phyloP scores from a whole-genome alignment of 331 rosid genomes.

The Phaseolus coccineus region DNA sequence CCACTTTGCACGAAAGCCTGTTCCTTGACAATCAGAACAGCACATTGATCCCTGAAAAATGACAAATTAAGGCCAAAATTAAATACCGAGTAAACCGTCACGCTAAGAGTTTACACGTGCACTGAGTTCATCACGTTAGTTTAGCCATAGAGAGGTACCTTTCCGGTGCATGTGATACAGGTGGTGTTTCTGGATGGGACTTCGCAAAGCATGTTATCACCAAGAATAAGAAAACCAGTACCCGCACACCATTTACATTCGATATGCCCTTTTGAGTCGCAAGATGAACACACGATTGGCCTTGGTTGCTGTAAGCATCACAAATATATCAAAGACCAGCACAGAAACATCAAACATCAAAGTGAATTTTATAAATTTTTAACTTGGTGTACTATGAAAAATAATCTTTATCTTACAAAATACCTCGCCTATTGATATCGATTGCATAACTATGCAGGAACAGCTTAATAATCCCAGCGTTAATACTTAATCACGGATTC shows the following conservation, averaged over 20 bases:
- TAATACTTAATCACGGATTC: not conserved
- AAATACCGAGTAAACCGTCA: not conserved
- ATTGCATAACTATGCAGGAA: not conserved
- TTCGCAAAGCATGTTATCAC: slow-evolving; percentile 91
- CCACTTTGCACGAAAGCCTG: slow-evolving; percentile 99
- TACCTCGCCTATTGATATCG: not conserved
- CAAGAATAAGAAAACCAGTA: slow-evolving; percentile 84
- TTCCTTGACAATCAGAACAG: slow-evolving; percentile 91
- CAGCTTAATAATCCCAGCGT: not conserved
- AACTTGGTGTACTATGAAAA: not conserved
- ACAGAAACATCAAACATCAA: slow-evolving; percentile 7
- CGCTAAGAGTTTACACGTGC: not conserved
- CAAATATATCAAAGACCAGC: slow-evolving; percentile 9
- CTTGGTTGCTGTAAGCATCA: slow-evolving; percentile 82
- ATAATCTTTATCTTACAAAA: not conserved
- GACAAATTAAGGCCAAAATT: slow-evolving; percentile 2
- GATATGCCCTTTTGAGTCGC: slow-evolving; percentile 79
- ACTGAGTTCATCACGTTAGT: slow-evolving; percentile 18
- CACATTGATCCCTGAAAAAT: slow-evolving; percentile 71
- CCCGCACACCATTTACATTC: slow-evolving; percentile 98
- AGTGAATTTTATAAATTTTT: not conserved
- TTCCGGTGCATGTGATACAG: slow-evolving; percentile 78
- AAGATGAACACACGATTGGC: slow-evolving; percentile 85
- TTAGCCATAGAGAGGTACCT: slow-evolving; percentile 51
- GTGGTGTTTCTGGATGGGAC: slow-evolving; percentile 80